Conservation (phyloP, 2,329 filamentous ascomycete genomes). For the Fusarium sp. region DNA sequence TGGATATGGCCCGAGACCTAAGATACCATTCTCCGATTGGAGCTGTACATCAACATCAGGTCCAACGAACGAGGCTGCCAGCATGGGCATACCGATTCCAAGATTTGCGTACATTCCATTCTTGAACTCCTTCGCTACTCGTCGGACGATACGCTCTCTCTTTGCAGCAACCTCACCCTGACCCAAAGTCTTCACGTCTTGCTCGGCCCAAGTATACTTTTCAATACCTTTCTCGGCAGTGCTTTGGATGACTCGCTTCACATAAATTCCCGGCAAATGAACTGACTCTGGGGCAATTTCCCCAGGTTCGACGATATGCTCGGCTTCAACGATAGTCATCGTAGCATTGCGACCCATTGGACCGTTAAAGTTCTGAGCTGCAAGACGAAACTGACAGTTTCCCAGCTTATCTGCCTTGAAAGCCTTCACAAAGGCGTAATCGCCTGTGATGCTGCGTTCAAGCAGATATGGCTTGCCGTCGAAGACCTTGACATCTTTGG, state of each 20-base stretch:
- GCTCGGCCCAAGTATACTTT: constrained; percentile 83
- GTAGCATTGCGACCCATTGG: constrained; percentile 93
- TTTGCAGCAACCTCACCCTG: constrained; percentile 76
- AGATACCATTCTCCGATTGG: constrained; percentile 83
- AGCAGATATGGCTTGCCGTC: constrained; percentile 89
- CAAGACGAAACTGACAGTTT: constrained; percentile 88
- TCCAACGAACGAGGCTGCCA: constrained; percentile 84
- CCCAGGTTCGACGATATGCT: constrained; percentile 89
- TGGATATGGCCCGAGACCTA: constrained; percentile 77
- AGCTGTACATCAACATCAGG: constrained; percentile 81
- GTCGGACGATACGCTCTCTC: constrained; percentile 84
- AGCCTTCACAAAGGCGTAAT: constrained; percentile 93
- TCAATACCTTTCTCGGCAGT: constrained; percentile 83
- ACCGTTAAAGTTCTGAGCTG: constrained; percentile 92
- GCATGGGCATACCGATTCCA: constrained; percentile 93
- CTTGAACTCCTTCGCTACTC: constrained; percentile 91
- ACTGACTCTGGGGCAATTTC: constrained; percentile 85
- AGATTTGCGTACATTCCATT: constrained; percentile 95
- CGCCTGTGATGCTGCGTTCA: constrained; percentile 86
- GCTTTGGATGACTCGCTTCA: constrained; percentile 86
- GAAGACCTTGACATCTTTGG: constrained; percentile 91
- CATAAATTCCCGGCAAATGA: constrained; percentile 96
- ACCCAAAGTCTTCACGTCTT: constrained; percentile 66
- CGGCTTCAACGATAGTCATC: constrained; percentile 90
- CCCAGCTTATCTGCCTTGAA: constrained; percentile 92